Conservation (phyloP, 2,329 filamentous ascomycete genomes). For the Phaeosphaeriaceae sp. region DNA sequence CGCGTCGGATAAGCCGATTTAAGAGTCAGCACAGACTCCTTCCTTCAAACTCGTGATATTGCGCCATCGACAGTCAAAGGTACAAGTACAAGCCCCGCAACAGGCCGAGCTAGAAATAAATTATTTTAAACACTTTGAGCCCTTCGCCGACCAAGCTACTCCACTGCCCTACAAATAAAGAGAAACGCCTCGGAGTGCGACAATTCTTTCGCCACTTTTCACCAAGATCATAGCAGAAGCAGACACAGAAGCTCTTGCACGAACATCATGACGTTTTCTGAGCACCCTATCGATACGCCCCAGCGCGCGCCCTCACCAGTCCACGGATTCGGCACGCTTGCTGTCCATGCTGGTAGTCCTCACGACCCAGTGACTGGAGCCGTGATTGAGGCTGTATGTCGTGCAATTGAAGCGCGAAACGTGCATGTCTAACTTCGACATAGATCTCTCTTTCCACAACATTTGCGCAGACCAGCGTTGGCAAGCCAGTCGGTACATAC, state of each 20-base stretch:
- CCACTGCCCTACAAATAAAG: neutral
- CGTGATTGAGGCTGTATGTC: conserved; percentile 80
- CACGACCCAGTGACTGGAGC: conserved; percentile 92
- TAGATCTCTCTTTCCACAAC: conserved; percentile 94
- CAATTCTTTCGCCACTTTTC: neutral
- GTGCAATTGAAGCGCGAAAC: neutral
- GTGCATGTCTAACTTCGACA: conserved; percentile 3
- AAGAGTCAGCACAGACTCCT: neutral
- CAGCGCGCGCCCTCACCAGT: conserved; percentile 75
- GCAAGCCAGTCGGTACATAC: conserved; percentile 84
- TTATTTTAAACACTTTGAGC: conserved; percentile 18
- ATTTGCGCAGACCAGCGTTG: conserved; percentile 89
- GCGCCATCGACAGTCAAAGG: conserved; percentile 35
- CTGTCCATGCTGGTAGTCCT: conserved; percentile 90
- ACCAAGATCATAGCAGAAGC: neutral
- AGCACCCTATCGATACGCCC: conserved; percentile 73
- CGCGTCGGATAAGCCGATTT: conserved; percentile 14
- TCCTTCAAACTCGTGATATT: conserved; percentile 18
- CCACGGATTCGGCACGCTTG: conserved; percentile 87
- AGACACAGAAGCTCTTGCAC: neutral
- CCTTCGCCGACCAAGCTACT: conserved; percentile 5
- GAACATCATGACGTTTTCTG: conserved; percentile 47
- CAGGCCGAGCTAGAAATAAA: conserved; percentile 18
- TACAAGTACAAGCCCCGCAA: conserved; percentile 18
- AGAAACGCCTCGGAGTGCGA: neutral